Conservation (phyloP, 2,329 filamentous ascomycete genomes). For the Curvularia sp. region DNA sequence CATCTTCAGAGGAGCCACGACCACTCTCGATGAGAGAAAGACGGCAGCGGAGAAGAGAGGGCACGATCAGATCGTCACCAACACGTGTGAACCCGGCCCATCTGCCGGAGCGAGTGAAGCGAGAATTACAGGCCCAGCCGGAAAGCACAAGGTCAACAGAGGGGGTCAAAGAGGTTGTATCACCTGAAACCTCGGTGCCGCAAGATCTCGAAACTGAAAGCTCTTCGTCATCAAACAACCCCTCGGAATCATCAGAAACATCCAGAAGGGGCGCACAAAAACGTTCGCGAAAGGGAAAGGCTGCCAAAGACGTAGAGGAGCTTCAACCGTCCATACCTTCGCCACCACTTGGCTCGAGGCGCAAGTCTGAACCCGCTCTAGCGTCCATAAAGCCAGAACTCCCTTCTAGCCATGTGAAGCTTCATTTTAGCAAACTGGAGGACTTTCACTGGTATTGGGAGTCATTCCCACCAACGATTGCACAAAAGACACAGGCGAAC, state of each 20-base stretch:
- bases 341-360: constrained; percentile 8
- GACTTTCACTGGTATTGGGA: constrained; percentile 48
- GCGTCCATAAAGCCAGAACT: constrained; percentile 12
- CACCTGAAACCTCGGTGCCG: neutral
- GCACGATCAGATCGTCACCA: neutral
- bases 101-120: constrained; percentile 1
- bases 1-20: neutral
- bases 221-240: neutral
- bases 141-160: neutral
- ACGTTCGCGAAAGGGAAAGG: neutral
- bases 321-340: constrained; percentile 29
- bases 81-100: neutral
- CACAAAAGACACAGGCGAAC: constrained; percentile 53
- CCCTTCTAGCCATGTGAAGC: constrained; percentile 9
- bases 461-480: constrained; percentile 32
- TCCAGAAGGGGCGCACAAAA: neutral
- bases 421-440: constrained; percentile 15
- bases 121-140: neutral
- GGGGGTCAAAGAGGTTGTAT: neutral
- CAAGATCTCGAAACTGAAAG: neutral
- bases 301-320: neutral
- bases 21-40: constrained; percentile 15
- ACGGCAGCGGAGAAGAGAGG: constrained; percentile 10
- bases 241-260: neutral
- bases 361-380: neutral